These are phyloP conservation scores for Metroxylon sagu DNA, from an alignment of 176 grass and related monocot genomes.

Conservation along the genomic window DNA sequence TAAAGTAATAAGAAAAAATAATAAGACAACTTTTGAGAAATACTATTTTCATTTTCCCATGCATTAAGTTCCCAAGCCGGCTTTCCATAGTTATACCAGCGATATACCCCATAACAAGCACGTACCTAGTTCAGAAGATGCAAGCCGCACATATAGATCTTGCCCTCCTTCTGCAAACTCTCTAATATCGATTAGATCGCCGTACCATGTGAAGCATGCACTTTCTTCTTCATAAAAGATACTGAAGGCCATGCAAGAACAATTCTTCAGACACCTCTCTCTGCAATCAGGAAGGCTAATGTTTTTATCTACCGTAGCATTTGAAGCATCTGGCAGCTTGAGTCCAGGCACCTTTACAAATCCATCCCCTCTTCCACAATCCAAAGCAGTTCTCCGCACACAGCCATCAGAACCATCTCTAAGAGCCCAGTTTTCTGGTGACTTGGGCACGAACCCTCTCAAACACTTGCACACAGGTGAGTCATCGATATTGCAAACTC, in stretches of 20 bases:
- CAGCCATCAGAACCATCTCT: constrained; percentile 14
- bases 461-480: constrained; percentile 12
- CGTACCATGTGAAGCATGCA: constrained; percentile 61
- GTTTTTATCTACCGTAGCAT: constrained; percentile 25
- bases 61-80: too few species aligned
- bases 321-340: constrained; percentile 2
- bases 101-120: too few species aligned
- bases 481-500: not conserved
- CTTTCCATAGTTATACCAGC: too few species aligned
- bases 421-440: not conserved
- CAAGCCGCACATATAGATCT: constrained; percentile 41
- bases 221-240: constrained; percentile 36
- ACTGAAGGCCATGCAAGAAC: constrained; percentile 63
- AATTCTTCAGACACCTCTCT: constrained; percentile 53
- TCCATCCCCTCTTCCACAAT: not conserved
- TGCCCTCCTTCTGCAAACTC: constrained; percentile 37
- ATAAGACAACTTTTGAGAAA: too few species aligned
- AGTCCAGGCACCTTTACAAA: not conserved
- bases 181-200: constrained; percentile 38
- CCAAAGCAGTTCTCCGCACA: not conserved
- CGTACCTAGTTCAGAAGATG: constrained; percentile 51
- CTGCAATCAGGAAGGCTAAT: constrained; percentile 45
- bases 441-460: constrained; percentile 8
- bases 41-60: too few species aligned
- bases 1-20: too few species aligned